A percentile compares a stretch with the other conserved stretches of the same genome.
phyloP scores from a whole-genome alignment of 495 filamentous ascomycete genomes.

The Geoglossum glabrum region DNA sequence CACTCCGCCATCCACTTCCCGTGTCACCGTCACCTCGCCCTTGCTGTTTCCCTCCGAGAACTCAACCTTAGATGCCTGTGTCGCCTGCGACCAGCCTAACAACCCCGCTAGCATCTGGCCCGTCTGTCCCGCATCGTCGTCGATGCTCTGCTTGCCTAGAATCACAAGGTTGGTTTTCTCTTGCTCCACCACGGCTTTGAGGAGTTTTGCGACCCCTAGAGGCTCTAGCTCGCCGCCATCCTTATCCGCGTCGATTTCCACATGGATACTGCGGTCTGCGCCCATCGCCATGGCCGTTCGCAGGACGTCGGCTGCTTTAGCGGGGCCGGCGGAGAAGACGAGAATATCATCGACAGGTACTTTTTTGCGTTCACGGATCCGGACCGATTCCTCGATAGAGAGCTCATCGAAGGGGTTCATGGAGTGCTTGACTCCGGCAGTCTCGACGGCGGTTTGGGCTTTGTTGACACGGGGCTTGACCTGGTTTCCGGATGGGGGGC shows the following conservation, averaged over 20 bases:
- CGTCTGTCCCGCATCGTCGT: constrained; percentile 89
- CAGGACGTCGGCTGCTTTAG: constrained; percentile 69
- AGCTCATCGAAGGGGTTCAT: constrained; percentile 99
- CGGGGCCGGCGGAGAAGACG: constrained; percentile 67
- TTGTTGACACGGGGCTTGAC: constrained; percentile 98
- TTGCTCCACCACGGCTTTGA: constrained; percentile 51
- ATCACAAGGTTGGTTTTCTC: constrained; percentile 83
- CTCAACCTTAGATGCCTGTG: constrained; percentile 67
- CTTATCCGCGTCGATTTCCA: constrained; percentile 41
- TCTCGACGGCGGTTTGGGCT: constrained; percentile 82
- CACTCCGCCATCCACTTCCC: constrained; percentile 87
- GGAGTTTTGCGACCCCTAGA: constrained; percentile 72
- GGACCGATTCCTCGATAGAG: constrained; percentile 85
- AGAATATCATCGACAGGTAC: constrained; percentile 65
- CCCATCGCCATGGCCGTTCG: constrained; percentile 98
- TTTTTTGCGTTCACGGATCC: constrained; percentile 63
- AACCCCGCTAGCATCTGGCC: constrained; percentile 94
- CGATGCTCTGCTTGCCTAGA: constrained; percentile 92
- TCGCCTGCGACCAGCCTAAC: constrained; percentile 83
- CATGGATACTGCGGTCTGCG: constrained; percentile 75
- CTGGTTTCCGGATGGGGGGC: constrained; percentile 24
- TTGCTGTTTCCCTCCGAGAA: constrained; percentile 40
- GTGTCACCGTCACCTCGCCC: constrained; percentile 53
- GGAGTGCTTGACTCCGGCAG: constrained; percentile 77
- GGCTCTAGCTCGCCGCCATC: constrained; percentile 55